Conservation (phyloP, 805 yeast species). For the Candida maris region DNA sequence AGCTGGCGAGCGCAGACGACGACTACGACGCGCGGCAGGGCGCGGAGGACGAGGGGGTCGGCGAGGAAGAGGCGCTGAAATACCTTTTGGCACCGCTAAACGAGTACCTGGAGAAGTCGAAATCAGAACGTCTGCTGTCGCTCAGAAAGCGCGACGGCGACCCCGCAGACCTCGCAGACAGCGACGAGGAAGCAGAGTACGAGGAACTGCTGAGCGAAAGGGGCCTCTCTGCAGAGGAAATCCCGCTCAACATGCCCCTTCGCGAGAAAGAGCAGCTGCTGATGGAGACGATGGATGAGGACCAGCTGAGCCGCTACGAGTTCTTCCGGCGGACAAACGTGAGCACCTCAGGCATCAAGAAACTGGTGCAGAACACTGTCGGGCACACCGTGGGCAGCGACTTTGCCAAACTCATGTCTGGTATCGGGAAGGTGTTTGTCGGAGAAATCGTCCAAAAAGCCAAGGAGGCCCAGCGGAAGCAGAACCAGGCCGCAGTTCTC, state of each 20-base stretch:
- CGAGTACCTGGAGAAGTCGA: constrained; percentile 16
- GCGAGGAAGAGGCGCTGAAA: constrained; percentile 23
- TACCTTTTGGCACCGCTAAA: constrained; percentile 24
- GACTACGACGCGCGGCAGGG: constrained; percentile 7
- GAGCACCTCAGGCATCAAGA: constrained; percentile 72
- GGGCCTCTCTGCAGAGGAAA: constrained; percentile 31
- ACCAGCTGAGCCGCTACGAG: constrained; percentile 84
- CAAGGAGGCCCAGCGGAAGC: constrained; percentile 60
- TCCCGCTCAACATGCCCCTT: constrained; percentile 35
- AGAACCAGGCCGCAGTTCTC: constrained; percentile 39
- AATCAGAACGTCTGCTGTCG: constrained; percentile 20
- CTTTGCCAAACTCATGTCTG: constrained; percentile 77
- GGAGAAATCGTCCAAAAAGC: constrained; percentile 88
- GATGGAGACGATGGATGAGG: constrained; percentile 70
- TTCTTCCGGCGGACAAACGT: constrained; percentile 76
- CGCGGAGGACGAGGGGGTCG: constrained; percentile 19
- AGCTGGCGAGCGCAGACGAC: no score
- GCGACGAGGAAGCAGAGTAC: constrained; percentile 26
- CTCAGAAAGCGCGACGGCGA: constrained; percentile 26
- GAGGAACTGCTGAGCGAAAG: constrained; percentile 29
- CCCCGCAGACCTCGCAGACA: constrained; percentile 24
- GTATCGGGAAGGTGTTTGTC: constrained; percentile 83
- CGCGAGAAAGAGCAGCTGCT: constrained; percentile 61
- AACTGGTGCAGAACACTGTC: constrained; percentile 70
- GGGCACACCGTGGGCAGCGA: constrained; percentile 79